Conservation (phyloP, 2,329 filamentous ascomycete genomes). For the Didymella keratinophila region DNA sequence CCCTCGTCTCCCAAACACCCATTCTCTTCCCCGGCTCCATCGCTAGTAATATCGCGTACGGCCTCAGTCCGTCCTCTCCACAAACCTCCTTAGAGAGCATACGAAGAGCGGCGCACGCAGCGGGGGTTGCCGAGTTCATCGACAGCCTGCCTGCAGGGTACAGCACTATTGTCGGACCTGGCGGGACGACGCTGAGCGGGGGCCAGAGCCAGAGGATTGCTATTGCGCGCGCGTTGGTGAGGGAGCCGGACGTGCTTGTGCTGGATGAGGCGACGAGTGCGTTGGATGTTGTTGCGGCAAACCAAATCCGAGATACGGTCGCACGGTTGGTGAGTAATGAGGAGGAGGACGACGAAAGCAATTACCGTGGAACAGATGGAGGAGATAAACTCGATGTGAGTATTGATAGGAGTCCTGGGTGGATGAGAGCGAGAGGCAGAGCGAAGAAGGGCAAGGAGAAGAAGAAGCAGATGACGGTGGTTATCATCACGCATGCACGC, state of each 20-base stretch:
- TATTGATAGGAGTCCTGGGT: neutral
- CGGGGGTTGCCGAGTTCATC: conserved; percentile 81
- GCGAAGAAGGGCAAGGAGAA: conserved; percentile 9
- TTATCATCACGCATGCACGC: conserved; percentile 81
- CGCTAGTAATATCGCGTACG: conserved; percentile 83
- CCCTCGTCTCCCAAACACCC: conserved; percentile 74
- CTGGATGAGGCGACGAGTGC: conserved; percentile 88
- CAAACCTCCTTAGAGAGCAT: conserved; percentile 58
- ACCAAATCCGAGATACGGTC: conserved; percentile 70
- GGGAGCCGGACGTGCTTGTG: conserved; percentile 75
- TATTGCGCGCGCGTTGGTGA: conserved; percentile 79
- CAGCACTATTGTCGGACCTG: conserved; percentile 77
- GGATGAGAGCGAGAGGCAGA: conserved; percentile 14
- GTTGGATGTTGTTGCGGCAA: conserved; percentile 74
- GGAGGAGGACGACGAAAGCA: too few relatives aligned
- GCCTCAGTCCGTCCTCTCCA: conserved; percentile 62
- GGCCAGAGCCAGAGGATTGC: conserved; percentile 84
- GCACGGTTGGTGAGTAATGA: conserved; percentile 55
- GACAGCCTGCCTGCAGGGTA: conserved; percentile 74
- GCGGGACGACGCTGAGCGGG: conserved; percentile 75
- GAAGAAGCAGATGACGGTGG: conserved; percentile 66
- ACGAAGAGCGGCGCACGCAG: conserved; percentile 59
- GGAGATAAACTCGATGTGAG: too few relatives aligned
- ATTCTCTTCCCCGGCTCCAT: conserved; percentile 81
- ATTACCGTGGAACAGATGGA: too few relatives aligned